Base-by-base conservation (phyloP, 2,329 filamentous ascomycete genomes). In the Byssoonygena ceratinophila region DNA sequence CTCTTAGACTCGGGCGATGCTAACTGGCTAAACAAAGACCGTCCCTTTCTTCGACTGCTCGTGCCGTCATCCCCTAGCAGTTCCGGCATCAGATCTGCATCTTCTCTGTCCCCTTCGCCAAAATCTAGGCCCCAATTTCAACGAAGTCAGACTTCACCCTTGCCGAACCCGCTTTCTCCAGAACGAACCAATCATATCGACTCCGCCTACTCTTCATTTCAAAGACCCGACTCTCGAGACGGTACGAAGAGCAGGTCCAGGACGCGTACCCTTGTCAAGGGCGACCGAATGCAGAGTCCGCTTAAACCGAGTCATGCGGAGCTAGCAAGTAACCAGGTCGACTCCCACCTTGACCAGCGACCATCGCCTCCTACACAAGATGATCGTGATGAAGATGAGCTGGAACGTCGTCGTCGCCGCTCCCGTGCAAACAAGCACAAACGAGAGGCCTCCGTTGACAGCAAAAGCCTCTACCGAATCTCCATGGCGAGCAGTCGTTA, bases 71-170 rank as follows among this genome's bases (percentile, higher is more conserved):
- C 54, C 29, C 46, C 34, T 11, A 22, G 23, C 16, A 37, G 29
- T 16, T 41, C 76, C 59, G 77, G 76, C 47, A 82, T 80, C 37
- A 76, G 74, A 57, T 78, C 76, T 53, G 72, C 77, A 23, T 87
- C 85, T n/a, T 83, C 84, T 6, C 72, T 76, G 51, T 45, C 43
- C 16, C 81, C 79, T 12, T 75, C 78, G 23, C 54, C 68, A 63
- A 61, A 69, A 68, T 64, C 72, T 6, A 29, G 41, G 4, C 66
- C 60, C 20, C 53, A 63, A 11, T 64, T 61, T n/a, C 61, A 61
- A 37, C 64, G 68, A 51, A 72, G 66, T 56, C 66, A 64, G 43
- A 68, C 68, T 1, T 60, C 67, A n/a, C 70, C 72, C 6, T 52
- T 69, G 22, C 65, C 67, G 27, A 56, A 64, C 43, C 63, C 67